Percentiles rank a stretch among this genome's conserved stretches.
These are phyloP conservation scores for Fusarium solani-melongenae DNA, from an alignment of 2,329 filamentous ascomycete species.

Conservation along the genomic window DNA sequence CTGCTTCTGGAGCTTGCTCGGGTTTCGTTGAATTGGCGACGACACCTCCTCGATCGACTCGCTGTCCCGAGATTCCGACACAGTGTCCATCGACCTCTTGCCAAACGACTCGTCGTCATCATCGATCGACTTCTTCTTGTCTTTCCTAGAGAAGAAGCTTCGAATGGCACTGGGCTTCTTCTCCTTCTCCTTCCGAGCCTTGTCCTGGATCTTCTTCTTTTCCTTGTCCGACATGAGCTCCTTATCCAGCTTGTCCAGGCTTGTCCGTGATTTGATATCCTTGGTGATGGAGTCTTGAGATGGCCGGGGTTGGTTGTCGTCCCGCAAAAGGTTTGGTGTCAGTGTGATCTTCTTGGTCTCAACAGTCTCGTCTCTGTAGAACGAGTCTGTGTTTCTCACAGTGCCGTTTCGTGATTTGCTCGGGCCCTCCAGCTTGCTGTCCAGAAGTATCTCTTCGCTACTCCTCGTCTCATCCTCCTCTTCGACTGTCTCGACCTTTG, in stretches of 20 bases:
- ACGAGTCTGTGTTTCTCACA: constrained; percentile 91
- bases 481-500: constrained; percentile 48
- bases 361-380: constrained; percentile 95
- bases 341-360: constrained; percentile 98
- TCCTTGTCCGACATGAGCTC: constrained; percentile 73
- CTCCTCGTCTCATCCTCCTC: constrained; percentile 53
- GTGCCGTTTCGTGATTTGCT: constrained; percentile 85
- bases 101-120: constrained; percentile 71
- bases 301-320: constrained; percentile 75
- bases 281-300: constrained; percentile 54
- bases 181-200: constrained; percentile 79
- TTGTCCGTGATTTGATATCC: constrained; percentile 68
- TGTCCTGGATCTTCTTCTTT: constrained; percentile 78
- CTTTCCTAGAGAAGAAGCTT: constrained; percentile 71
- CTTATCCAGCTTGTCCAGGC: constrained; percentile 76
- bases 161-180: constrained; percentile 68
- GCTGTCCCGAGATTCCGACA: constrained; percentile 56
- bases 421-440: constrained; percentile 61
- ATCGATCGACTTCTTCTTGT: constrained; percentile 66
- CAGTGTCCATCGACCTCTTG: constrained; percentile 70
- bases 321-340: constrained; percentile 89
- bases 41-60: constrained; percentile 57
- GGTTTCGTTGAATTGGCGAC: constrained; percentile 65
- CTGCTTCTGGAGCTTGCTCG: constrained; percentile 78
- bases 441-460: constrained; percentile 76